Conservation (phyloP, 2,329 filamentous ascomycete genomes). For the Venturia asperata region DNA sequence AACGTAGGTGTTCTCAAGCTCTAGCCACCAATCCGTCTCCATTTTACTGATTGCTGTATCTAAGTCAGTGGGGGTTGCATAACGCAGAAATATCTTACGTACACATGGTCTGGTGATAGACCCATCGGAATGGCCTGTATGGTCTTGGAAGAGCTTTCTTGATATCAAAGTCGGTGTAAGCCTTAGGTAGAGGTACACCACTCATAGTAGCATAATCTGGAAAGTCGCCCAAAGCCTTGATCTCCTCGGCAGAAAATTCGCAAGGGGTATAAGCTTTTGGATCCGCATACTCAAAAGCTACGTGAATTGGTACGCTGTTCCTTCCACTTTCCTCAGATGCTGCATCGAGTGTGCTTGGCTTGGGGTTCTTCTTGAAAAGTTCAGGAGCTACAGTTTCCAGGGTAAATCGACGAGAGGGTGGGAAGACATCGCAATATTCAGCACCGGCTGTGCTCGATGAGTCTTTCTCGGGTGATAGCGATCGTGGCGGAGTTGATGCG, state of each 20-base stretch:
- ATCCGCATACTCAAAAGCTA: conserved; percentile 26
- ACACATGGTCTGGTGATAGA: conserved; percentile 90
- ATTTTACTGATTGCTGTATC: conserved; percentile 53
- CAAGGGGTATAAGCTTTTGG: conserved; percentile 50
- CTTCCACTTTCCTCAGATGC: conserved; percentile 5
- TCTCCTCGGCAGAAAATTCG: conserved; percentile 63
- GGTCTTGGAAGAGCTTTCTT: conserved; percentile 62
- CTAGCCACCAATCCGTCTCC: conserved; percentile 82
- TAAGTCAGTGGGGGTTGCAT: background rate
- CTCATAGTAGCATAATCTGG: conserved; percentile 70
- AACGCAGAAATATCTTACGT: conserved; percentile 33
- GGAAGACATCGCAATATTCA: conserved; percentile 44
- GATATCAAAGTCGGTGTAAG: conserved; percentile 61
- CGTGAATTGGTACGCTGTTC: conserved; percentile 22
- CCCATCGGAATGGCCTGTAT: conserved; percentile 76
- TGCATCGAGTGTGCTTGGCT: conserved; percentile 16
- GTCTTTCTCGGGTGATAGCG: conserved; percentile 42
- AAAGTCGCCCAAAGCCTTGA: conserved; percentile 65
- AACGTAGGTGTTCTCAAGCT: conserved; percentile 68
- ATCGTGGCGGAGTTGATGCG: conserved; percentile 47
- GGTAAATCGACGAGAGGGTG: conserved; percentile 45
- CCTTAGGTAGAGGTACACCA: conserved; percentile 62
- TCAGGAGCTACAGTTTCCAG: conserved; percentile 33
- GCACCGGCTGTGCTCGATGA: conserved; percentile 28
- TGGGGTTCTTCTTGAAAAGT: conserved; percentile 26